Conservation (phyloP, 2,329 filamentous ascomycete species). For the Epichloe coenophiala region DNA sequence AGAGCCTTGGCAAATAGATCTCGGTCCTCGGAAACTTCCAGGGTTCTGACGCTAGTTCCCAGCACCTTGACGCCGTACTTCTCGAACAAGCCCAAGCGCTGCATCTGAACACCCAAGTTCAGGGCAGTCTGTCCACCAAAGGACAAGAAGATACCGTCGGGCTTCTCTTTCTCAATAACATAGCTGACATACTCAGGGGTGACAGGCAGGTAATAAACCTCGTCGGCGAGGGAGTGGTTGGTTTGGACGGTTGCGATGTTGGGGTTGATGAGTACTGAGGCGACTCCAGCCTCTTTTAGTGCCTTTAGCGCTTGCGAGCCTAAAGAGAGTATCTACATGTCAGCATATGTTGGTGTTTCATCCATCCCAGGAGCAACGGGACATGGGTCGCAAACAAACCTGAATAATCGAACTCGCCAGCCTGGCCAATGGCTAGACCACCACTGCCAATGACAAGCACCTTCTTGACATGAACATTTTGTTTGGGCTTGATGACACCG, state of each 20-base stretch:
- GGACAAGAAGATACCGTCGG: slow-evolving; percentile 92
- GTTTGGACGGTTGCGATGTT: slow-evolving; percentile 99
- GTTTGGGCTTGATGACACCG: slow-evolving; percentile 66
- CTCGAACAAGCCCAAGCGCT: slow-evolving; percentile 89
- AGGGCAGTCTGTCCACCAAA: slow-evolving; percentile 96
- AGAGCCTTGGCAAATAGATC: slow-evolving; percentile 92
- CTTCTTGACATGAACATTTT: slow-evolving; percentile 86
- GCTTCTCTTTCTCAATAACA: slow-evolving; percentile 90
- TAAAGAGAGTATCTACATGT: slow-evolving; percentile 23
- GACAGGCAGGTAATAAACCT: slow-evolving; percentile 96
- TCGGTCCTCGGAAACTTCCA: slow-evolving; percentile 90
- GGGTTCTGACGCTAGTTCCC: slow-evolving; percentile 84
- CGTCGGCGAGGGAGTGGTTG: slow-evolving; percentile 87
- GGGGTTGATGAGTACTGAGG: slow-evolving; percentile 89
- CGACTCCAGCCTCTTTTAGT: slow-evolving; percentile 84
- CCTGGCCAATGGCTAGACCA: slow-evolving; percentile 91
- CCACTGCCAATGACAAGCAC: slow-evolving; percentile 92
- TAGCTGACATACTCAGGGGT: slow-evolving; percentile 96
- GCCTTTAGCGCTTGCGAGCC: slow-evolving; percentile 94
- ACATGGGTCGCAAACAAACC: slow-evolving; percentile 40
- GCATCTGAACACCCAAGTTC: slow-evolving; percentile 94
- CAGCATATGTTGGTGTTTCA: slow-evolving; percentile 4
- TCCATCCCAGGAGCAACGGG: not conserved
- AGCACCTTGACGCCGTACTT: slow-evolving; percentile 92
- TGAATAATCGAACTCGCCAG: slow-evolving; percentile 97